Percentiles rank a stretch among this genome's conserved stretches.
These are phyloP conservation scores for Umbellularia californica DNA, from an alignment of 164 flowering plant species.

Conservation along the genomic window DNA sequence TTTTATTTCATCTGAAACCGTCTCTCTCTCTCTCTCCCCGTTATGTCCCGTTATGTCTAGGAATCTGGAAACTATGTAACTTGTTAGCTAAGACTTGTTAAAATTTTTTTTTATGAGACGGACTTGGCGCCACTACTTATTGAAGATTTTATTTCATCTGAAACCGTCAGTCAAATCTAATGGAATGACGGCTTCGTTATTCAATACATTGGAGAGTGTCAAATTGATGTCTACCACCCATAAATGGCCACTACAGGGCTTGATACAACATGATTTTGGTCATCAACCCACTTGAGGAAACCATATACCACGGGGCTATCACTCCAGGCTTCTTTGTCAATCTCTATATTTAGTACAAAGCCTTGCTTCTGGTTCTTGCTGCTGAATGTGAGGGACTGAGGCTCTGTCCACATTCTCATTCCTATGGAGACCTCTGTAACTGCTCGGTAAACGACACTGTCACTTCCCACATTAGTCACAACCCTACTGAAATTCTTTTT, in stretches of 20 bases:
- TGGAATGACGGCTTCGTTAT: background rate
- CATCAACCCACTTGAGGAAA: constrained; percentile 26
- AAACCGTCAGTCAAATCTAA: too few species aligned
- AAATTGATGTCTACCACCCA: background rate
- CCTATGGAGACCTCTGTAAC: constrained; percentile 20
- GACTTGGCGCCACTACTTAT: too few species aligned
- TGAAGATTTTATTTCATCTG: too few species aligned
- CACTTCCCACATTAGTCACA: constrained; percentile 25
- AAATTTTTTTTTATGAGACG: too few species aligned
- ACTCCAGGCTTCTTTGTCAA: constrained; percentile 13
- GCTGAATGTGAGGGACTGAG: constrained; percentile 10
- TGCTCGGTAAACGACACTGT: constrained; percentile 12
- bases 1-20: too few species aligned
- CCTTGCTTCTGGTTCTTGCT: constrained; percentile 4
- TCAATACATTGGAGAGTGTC: background rate
- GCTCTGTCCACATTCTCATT: constrained; percentile 24
- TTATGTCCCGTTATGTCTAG: too few species aligned
- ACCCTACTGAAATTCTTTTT: constrained; percentile 21
- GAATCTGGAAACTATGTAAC: too few species aligned
- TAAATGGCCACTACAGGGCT: constrained; percentile 26
- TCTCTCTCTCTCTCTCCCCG: too few species aligned
- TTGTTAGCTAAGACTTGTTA: too few species aligned
- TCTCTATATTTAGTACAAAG: constrained; percentile 15
- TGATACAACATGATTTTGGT: constrained; percentile 21
- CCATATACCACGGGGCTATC: constrained; percentile 8